Evolutionary conservation across 164 flowering plant genomes (phyloP).

Genomic region (Dillenia suffruticosa): DNA sequence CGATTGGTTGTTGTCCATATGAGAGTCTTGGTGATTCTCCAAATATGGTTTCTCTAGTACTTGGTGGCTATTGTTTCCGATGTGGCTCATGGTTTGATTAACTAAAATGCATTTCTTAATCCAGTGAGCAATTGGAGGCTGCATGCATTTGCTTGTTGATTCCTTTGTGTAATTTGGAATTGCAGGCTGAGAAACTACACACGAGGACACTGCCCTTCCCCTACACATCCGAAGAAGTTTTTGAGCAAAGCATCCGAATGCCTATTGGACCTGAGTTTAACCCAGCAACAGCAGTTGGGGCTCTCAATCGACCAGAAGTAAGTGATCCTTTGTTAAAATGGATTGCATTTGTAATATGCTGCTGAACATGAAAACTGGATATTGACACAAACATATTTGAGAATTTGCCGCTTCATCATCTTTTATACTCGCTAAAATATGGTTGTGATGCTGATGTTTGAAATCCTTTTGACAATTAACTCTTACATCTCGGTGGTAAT

Average conservation of each 20-base stretch:
- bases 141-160: background rate
- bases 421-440: background rate
- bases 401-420: too few species aligned
- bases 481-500: background rate
- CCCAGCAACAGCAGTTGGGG: conserved; percentile 59
- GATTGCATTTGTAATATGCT: background rate
- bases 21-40: too few species aligned
- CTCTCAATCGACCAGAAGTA: conserved; percentile 75
- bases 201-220: conserved; percentile 72
- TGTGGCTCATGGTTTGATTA: too few species aligned
- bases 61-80: too few species aligned
- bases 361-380: background rate
- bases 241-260: conserved; percentile 72
- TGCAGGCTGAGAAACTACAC: conserved; percentile 78
- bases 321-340: conserved; percentile 11
- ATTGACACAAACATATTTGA: background rate
- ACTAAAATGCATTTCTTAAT: too few species aligned
- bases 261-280: conserved; percentile 95
- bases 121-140: background rate
- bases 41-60: too few species aligned
- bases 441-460: background rate
- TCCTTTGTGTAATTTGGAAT: conserved; percentile 2
- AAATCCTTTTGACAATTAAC: too few species aligned
- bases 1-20: too few species aligned
- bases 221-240: conserved; percentile 65